Base-by-base conservation (phyloP, 2,329 filamentous ascomycete species). In the Penicillium brevicompactum region DNA sequence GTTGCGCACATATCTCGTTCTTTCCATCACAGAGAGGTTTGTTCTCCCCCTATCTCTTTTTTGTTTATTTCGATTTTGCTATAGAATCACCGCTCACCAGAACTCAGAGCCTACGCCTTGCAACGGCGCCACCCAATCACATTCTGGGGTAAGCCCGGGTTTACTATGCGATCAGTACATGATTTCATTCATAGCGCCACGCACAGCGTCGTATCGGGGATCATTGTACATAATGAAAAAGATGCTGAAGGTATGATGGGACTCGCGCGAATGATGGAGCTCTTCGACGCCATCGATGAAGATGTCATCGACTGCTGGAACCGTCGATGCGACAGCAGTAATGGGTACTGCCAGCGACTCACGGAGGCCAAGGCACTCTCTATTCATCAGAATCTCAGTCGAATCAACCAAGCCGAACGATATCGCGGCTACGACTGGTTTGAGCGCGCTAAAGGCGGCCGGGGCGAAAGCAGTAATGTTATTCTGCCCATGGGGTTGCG, bases 331-430 rank as follows among this genome's bases (percentile, higher is more conserved):
- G 60, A 88, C 65, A 57, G 89, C 87, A 70, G 90, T 85, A 27
- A 77, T 69, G 53, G 82, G 66, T 70, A 87, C 87, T 48, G 88
- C 78, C 53, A 91, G 68, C 64, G 91, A 80, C 72, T 89, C 81
- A 47, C 89, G 81, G 57, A 90, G 69, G 5, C 84, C 87, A 62
- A 96, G 78, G 74, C 67, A 51, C 58, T 67, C 62, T 67, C 62
- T 44, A 76, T 67, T 54, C 69, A 65, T 63, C 71, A 67, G 51
- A 78, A 67, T 56, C 69, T 67, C 47, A 65, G 46, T 46, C 66
- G 51, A 34, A 68, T 69, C 52, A 71, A 60, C 56, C 68, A 71
- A 63, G 68, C 63, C 22, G 73, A 68, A 60, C 66, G 72, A 49
- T 70, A 73, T 32, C 66, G 65, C 24, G 73, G 70, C 7, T 73